Evolutionary conservation across 2,329 filamentous ascomycete genomes (phyloP), one percentile per base, ranked within the genome.

Genomic region (Penicillium olsonii): DNA sequence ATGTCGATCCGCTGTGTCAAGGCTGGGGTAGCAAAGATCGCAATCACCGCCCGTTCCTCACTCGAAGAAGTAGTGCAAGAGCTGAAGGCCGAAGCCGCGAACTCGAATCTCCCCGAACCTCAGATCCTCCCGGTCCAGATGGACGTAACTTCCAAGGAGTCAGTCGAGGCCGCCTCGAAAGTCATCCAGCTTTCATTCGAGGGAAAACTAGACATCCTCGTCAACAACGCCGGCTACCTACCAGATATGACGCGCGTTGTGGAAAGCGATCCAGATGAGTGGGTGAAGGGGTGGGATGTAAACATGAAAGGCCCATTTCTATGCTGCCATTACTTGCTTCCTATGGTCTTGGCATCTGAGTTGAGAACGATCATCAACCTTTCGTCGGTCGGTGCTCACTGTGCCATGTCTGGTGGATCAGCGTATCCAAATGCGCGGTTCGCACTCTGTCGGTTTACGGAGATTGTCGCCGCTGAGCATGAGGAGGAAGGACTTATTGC

Each of bases 1-100:
- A 80, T 76, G 3, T 81, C 81, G 1, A 60, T 80, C n/a, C 76
- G 79, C 9, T 85, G 77, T 57, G 82, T 81, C 17, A 69, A 69
- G 55, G 81, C 82, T 4, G 78, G 78, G 4, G 78, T 76, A 24
- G 72, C 75, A 0, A 63, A 68, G 22, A 80, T 87, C 48, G 77
- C 76, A 14, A 68, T 85, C 17, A 75, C 69, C 6, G 82, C 81
- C 0, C 77, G 83, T 18, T 79, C 76, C 2, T 10, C n/a, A 14
- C 67, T 81, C 5, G 59, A 68, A 5, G 64, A 68, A 0, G 61
- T 77, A 0, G 64, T 63, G 15, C 33, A 50, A 9, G 66, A 69
- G 0, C 61, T 81, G 12, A 57, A 59, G 5, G 50, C 58, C 2
- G 64, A 61, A 5, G 73, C 77, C 2, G 65, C 67, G 9, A 56